Evolutionary conservation across 1,284 basidiomycete species (phyloP), one percentile per base, ranked within the genome.

Genomic region (Tilletia caries): DNA sequence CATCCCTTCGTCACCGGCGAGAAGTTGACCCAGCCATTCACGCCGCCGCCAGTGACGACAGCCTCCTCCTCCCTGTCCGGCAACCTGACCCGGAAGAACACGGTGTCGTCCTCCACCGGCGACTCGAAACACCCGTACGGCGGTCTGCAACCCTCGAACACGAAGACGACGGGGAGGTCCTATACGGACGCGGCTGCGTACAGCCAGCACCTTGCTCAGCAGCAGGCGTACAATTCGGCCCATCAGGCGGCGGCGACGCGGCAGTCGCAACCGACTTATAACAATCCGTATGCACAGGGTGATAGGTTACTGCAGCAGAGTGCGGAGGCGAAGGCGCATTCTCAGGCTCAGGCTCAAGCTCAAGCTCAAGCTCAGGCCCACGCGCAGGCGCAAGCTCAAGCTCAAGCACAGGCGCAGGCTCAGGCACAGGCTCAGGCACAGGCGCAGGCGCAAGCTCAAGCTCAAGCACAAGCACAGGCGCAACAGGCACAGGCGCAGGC

Each of bases 1-100:
- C 96, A 98, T 84, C 95, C 95, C 2, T 99, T 98, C 85, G 97
- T 99, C 79, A 96, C 94, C 12, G 95, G 95, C 68, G 95, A 98
- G 85, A 94, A 93, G 84, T 96, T 90, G 52, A 76, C 73, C 48
- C 76, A 81, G 65, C 82, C 84, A 0, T 84, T 82, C 76, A 81
- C 80, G 23, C 84, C 85, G 41, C 78, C 80, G 27, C 64, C 72
- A 27, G 70, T 67, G 10, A 58, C 71, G 68, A 65, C 44, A 13
- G 58, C 58, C 10, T 62, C 46, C 8, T n/a, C n/a, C 8, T 34
- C 37, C 25, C 25, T 34, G 15, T 46, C 32, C 10, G 32, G 44
- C 27, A 60, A 37, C 50, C 46, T 23, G 50, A n/a, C 25, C 18
- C n/a, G 37, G 20, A 46, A 32, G 32, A 48, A 6, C n/a, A n/a